Evolutionary conservation across 805 yeast species (phyloP), one percentile per base, ranked within the genome.

Genomic region (Wickerhamomyces bovis): DNA sequence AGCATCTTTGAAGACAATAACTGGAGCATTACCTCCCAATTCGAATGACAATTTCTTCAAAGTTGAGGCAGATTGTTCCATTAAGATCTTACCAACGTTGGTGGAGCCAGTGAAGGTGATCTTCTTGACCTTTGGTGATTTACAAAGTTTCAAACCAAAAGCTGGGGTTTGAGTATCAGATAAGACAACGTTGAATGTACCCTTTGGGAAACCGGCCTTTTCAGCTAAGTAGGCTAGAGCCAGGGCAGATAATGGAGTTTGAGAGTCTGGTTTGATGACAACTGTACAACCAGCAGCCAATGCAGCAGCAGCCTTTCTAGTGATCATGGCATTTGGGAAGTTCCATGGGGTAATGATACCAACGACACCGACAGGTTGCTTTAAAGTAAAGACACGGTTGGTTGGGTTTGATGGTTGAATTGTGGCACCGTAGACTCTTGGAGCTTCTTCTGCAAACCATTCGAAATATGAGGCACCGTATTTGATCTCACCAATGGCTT

Each of bases 361-460:
- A 42, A 80, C 78, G 7, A 78, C 81, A 43, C 87, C 87, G 44
- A 81, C 72, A 6, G 85, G 83, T 57, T 80, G 81, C 54, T 74
- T 77, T 43, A 70, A 55, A 19, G 85, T 77, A 50, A 73, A 66
- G 20, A 76, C 75, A 60, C 81, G 72, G 55, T 75, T 78, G 44
- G 71, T 63, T 41, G 72, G 67, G 55, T 73, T 75, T 20, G 72
- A 49, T 10, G 84, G 80, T 54, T 77, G 83, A 47, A 78, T 78
- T 3, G 81, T 76, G 47, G 72, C 67, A 42, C 85, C 83, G 55
- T 77, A 76, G 25, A 70, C 58, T 51, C 83, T 63, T 53, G 78
- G 75, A 13, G 83, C 81, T 55, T 77, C 83, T 59, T 77, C 83
- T 28, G 95, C 73, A 61, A 81, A 90, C 97, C 97, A 90, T 60